These are phyloP conservation scores for Phialemonium atrogriseum DNA, from an alignment of 2,329 filamentous ascomycete genomes.

Conservation along the genomic window DNA sequence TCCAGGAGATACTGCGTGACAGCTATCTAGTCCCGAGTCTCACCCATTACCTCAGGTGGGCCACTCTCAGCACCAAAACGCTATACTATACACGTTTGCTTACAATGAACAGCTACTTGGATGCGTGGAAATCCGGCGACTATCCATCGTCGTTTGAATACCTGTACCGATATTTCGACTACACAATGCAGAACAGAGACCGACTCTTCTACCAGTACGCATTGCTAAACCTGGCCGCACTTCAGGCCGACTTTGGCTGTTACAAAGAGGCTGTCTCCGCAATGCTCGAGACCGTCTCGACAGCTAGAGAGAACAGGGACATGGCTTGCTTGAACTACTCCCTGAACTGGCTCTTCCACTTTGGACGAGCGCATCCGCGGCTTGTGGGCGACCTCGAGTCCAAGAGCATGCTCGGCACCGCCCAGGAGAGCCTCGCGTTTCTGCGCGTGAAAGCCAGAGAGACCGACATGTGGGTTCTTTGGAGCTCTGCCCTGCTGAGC, in stretches of 20 bases:
- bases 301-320: conserved; percentile 89
- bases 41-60: conserved; percentile 65
- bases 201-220: conserved; percentile 91
- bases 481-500: conserved; percentile 75
- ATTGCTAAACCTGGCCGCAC: conserved; percentile 81
- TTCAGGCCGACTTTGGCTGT: conserved; percentile 93
- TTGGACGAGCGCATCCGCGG: conserved; percentile 74
- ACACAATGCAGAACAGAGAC: conserved; percentile 80
- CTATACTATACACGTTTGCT: conserved; percentile 6
- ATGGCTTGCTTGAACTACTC: conserved; percentile 90
- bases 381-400: conserved; percentile 64
- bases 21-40: conserved; percentile 63
- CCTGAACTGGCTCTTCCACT: conserved; percentile 92
- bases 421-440: conserved; percentile 74
- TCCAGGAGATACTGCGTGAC: conserved; percentile 60
- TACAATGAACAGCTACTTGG: conserved; percentile 61
- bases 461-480: conserved; percentile 73
- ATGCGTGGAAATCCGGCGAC: conserved; percentile 86
- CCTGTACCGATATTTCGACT: conserved; percentile 93
- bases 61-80: background rate
- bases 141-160: conserved; percentile 85
- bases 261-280: conserved; percentile 83
- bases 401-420: conserved; percentile 65
- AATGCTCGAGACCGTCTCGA: conserved; percentile 91
- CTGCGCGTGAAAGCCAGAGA: conserved; percentile 82